phyloP scores from a whole-genome alignment of 2,329 filamentous ascomycete genomes.

The Rugonectria rugulosa region DNA sequence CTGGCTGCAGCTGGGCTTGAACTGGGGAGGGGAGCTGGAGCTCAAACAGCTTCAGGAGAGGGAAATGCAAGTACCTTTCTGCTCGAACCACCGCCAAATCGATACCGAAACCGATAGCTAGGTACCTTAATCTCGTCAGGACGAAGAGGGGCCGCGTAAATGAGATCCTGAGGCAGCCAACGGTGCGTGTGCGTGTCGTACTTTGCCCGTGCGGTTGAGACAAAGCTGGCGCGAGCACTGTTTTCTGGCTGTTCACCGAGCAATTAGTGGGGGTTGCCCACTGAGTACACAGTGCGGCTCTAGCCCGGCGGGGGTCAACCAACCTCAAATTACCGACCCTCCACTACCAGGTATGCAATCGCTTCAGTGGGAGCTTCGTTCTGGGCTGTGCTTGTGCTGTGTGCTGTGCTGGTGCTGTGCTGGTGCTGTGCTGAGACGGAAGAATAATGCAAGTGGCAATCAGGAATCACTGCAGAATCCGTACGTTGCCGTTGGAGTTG shows the following conservation, averaged over 20 bases:
- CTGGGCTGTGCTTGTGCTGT: slow-evolving; percentile 16
- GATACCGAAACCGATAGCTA: too few relatives aligned
- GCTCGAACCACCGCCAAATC: slow-evolving; percentile 13
- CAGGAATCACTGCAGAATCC: too few relatives aligned
- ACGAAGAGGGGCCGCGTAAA: slow-evolving; percentile 24
- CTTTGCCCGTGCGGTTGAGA: slow-evolving; percentile 19
- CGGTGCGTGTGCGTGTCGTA: slow-evolving; percentile 21
- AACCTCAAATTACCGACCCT: slow-evolving; percentile 38
- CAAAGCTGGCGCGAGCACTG: slow-evolving; percentile 28
- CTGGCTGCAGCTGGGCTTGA: background rate
- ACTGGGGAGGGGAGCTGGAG: background rate
- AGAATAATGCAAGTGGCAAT: too few relatives aligned
- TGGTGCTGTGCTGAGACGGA: slow-evolving; percentile 1
- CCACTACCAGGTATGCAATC: slow-evolving; percentile 33
- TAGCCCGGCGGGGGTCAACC: slow-evolving; percentile 16
- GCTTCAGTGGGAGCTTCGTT: slow-evolving; percentile 30
- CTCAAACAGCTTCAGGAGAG: slow-evolving; percentile 2
- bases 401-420: slow-evolving; percentile 19
- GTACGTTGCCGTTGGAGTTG: too few relatives aligned
- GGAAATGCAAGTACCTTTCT: slow-evolving; percentile 30
- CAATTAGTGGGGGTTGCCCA: slow-evolving; percentile 29
- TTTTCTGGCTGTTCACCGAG: slow-evolving; percentile 34
- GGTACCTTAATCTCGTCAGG: slow-evolving; percentile 11
- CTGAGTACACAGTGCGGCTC: slow-evolving; percentile 24
- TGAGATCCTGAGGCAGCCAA: slow-evolving; percentile 40